A percentile compares a stretch with the other conserved stretches of the same genome.
Conservation (phyloP, 2,329 filamentous ascomycete species). For the Colletotrichum brevisporum region DNA sequence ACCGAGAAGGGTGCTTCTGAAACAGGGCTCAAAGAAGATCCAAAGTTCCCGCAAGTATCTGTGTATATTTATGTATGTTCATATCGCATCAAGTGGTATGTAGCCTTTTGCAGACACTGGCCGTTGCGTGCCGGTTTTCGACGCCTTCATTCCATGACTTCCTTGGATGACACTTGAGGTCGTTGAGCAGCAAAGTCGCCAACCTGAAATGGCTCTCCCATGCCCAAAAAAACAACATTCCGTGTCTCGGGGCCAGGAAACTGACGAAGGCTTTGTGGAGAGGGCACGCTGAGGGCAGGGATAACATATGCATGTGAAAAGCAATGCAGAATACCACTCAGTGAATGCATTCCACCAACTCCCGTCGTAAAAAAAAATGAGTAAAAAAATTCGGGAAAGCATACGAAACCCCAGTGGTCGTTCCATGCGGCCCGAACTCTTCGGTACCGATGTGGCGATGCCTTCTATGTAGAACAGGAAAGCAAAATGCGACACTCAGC, state of each 20-base stretch:
- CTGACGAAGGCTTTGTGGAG: constrained; percentile 22
- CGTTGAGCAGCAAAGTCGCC: not conserved
- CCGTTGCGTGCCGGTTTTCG: not conserved
- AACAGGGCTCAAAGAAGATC: too few species aligned
- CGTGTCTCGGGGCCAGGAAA: not conserved
- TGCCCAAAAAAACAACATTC: not conserved
- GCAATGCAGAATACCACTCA: constrained; percentile 6
- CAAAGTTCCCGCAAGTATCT: too few species aligned
- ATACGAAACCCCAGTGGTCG: constrained; percentile 4
- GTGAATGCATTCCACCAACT: constrained; percentile 7
- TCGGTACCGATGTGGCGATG: constrained; percentile 30
- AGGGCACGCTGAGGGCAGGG: not conserved
- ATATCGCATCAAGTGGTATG: constrained; percentile 8
- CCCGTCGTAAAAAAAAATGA: constrained; percentile 14
- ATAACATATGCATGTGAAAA: constrained; percentile 25
- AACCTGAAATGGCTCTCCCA: constrained; percentile 6
- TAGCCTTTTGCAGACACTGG: constrained; percentile 15
- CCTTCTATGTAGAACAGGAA: constrained; percentile 31
- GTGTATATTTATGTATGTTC: not conserved
- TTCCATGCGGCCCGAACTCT: constrained; percentile 33
- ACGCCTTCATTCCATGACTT: constrained; percentile 20
- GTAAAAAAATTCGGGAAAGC: too few species aligned
- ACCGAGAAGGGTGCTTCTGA: too few species aligned
- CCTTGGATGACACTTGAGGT: not conserved
- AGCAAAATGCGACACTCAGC: constrained; percentile 7